Percentiles rank a stretch among this genome's conserved stretches.
Conservation (phyloP, 768 basidiomycete genomes). For the Dacryopinax primogenitus region DNA sequence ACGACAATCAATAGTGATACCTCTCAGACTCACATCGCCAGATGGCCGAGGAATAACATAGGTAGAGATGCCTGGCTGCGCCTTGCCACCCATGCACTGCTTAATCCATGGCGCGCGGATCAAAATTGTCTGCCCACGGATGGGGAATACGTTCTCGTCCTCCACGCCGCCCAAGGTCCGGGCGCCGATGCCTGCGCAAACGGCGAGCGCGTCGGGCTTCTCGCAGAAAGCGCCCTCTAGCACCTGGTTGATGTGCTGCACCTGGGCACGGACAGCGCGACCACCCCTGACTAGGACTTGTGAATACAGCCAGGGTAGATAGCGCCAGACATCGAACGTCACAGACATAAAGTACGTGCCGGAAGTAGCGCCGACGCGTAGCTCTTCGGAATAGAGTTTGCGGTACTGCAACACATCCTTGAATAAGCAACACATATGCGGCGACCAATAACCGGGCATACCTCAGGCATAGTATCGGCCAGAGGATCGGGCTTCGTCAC, state of each 20-base stretch:
- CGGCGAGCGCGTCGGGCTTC: conserved; percentile 42
- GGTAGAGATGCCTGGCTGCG: conserved; percentile 32
- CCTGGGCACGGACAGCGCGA: conserved; percentile 39
- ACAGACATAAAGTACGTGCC: conserved; percentile 55
- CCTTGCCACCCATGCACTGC: conserved; percentile 19
- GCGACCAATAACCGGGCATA: conserved; percentile 15
- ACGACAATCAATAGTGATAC: neutral
- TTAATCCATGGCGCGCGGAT: conserved; percentile 55
- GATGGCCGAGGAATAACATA: conserved; percentile 54
- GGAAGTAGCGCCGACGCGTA: conserved; percentile 32
- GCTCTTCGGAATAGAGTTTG: conserved; percentile 31
- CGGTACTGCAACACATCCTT: conserved; percentile 20
- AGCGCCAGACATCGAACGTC: conserved; percentile 51
- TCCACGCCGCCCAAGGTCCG: conserved; percentile 67
- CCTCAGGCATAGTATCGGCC: conserved; percentile 24
- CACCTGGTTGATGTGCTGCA: conserved; percentile 62
- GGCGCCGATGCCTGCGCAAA: conserved; percentile 64
- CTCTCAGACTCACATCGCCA: conserved; percentile 36
- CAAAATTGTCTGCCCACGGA: conserved; percentile 74
- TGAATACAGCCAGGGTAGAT: conserved; percentile 49
- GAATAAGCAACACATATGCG: neutral
- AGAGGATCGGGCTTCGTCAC: neutral
- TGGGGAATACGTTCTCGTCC: conserved; percentile 58
- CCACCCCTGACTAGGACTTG: conserved; percentile 53
- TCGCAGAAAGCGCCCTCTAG: conserved; percentile 39